These are phyloP conservation scores for Lactifluus pinguis DNA, from an alignment of 768 basidiomycete species.

Conservation along the genomic window DNA sequence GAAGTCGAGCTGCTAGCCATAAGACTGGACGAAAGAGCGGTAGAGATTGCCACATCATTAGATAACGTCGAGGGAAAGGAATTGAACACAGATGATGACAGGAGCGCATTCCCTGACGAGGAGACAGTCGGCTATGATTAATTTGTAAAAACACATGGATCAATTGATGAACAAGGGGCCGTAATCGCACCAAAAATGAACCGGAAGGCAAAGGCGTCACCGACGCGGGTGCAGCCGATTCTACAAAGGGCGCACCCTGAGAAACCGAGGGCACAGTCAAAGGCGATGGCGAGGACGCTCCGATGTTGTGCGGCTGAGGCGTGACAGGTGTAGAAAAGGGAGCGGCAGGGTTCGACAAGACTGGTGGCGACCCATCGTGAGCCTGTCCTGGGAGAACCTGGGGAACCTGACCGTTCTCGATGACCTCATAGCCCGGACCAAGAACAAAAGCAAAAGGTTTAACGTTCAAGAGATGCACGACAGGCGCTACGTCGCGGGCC, in stretches of 20 bases:
- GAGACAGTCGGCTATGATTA: background rate
- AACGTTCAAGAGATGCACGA: background rate
- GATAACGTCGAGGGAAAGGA: background rate
- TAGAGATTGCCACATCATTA: background rate
- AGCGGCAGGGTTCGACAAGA: background rate
- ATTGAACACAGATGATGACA: background rate
- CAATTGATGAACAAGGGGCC: background rate
- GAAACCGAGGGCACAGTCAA: background rate
- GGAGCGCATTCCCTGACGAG: background rate
- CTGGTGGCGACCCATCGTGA: background rate
- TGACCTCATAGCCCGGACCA: constrained; percentile 1
- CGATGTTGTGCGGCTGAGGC: background rate
- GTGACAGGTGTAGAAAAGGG: background rate
- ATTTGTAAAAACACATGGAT: background rate
- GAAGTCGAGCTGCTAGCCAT: background rate
- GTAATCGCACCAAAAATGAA: background rate
- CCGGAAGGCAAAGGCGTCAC: background rate
- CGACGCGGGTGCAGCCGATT: background rate
- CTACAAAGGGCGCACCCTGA: background rate
- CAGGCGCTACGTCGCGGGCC: background rate
- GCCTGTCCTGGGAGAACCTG: constrained; percentile 7
- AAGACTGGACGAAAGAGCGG: background rate
- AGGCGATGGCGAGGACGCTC: background rate
- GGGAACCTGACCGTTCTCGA: constrained; percentile 3
- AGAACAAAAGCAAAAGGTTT: background rate